Conservation (phyloP, 2,329 filamentous ascomycete genomes). For the Colletotrichum cereale region DNA sequence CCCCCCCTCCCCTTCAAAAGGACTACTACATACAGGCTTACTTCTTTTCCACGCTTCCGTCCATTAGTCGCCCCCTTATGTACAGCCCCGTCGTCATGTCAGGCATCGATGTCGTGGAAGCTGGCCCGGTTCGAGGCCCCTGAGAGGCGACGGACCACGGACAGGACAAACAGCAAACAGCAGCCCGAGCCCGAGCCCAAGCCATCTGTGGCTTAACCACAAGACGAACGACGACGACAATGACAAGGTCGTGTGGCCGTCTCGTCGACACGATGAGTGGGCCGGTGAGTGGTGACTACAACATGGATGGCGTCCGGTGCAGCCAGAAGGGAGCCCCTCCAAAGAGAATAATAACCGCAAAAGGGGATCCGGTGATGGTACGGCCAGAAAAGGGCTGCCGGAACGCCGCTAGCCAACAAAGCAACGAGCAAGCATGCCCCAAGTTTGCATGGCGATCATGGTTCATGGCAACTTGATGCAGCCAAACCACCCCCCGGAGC, state of each 20-base stretch:
- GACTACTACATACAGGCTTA: background rate
- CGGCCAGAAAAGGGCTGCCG: conserved; percentile 21
- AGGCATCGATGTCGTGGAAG: conserved; percentile 31
- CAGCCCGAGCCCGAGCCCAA: background rate
- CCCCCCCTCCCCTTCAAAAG: background rate
- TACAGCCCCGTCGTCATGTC: conserved; percentile 32
- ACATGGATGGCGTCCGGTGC: conserved; percentile 27
- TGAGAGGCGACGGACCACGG: conserved; percentile 22
- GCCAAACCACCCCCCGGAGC: conserved; percentile 44
- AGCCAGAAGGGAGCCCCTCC: conserved; percentile 1
- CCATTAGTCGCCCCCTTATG: conserved; percentile 17
- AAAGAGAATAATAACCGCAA: conserved; percentile 11
- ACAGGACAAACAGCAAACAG: conserved; percentile 7
- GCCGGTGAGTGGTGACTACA: background rate
- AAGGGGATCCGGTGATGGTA: conserved; percentile 3
- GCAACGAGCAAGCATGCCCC: conserved; percentile 39
- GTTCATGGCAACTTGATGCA: conserved; percentile 54
- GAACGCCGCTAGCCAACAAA: conserved; percentile 38
- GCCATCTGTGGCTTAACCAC: conserved; percentile 33
- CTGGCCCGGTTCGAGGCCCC: conserved; percentile 19
- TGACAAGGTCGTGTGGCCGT: conserved; percentile 20
- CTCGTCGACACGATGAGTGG: conserved; percentile 9
- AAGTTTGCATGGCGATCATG: conserved; percentile 51
- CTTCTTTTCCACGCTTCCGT: conserved; percentile 1
- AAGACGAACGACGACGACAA: conserved; percentile 2